Conservation (phyloP, 495 filamentous ascomycete genomes). For the Penicillium taxi region DNA sequence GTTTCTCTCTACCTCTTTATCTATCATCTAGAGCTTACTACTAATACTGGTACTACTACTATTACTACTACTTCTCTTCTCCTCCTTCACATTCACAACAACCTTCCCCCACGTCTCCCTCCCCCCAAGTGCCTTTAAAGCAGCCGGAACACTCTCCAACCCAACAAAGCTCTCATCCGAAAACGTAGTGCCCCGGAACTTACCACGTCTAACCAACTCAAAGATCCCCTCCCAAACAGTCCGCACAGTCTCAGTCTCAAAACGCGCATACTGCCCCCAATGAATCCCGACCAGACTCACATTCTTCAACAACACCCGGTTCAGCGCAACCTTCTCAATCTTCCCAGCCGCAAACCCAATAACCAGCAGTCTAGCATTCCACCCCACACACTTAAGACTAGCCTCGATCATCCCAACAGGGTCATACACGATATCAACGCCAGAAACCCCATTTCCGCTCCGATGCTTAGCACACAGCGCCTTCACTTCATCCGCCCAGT, state of each 20-base stretch:
- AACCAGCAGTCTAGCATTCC: constrained; percentile 81
- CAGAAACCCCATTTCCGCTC: constrained; percentile 54
- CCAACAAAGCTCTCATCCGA: constrained; percentile 75
- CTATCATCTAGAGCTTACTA: too few species aligned
- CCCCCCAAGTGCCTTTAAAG: constrained; percentile 66
- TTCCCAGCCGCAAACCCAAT: constrained; percentile 84
- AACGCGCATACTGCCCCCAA: constrained; percentile 76
- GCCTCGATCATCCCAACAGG: constrained; percentile 80
- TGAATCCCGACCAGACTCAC: constrained; percentile 83
- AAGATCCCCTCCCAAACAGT: constrained; percentile 77
- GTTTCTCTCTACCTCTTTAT: neutral
- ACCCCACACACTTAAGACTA: constrained; percentile 79
- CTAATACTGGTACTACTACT: too few species aligned
- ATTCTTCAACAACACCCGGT: constrained; percentile 89
- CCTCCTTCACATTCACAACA: constrained; percentile 74
- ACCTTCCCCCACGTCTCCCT: constrained; percentile 95
- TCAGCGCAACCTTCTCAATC: constrained; percentile 89
- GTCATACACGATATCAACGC: constrained; percentile 87
- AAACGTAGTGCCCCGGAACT: constrained; percentile 76
- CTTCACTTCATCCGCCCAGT: constrained; percentile 74
- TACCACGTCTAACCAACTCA: constrained; percentile 64
- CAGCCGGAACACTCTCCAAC: constrained; percentile 67
- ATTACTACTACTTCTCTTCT: constrained; percentile 44
- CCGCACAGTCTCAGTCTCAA: constrained; percentile 62
- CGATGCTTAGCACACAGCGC: constrained; percentile 45